Percentiles rank a stretch among this genome's conserved stretches.
Evolutionary conservation across 768 basidiomycete genomes (phyloP).

Genomic region (Sporobolomyces roseus): DNA sequence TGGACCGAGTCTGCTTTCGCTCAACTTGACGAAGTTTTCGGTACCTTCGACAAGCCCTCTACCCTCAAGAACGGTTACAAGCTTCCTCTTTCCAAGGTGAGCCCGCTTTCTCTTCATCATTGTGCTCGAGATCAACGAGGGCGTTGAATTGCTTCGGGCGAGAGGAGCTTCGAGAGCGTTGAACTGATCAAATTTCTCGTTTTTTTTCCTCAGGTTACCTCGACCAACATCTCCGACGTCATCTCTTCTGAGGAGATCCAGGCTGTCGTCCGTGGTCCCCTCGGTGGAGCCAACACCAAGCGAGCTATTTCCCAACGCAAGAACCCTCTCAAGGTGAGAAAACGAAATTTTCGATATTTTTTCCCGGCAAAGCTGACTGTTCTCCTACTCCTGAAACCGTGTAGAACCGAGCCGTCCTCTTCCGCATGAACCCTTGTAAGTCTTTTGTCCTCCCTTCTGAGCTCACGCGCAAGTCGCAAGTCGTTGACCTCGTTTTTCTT

Average conservation of each 20-base stretch:
- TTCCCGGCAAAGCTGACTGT: constrained; percentile 45
- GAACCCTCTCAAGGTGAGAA: constrained; percentile 55
- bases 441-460: too few species aligned
- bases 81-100: constrained; percentile 89
- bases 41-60: constrained; percentile 85
- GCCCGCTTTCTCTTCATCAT: not conserved
- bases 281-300: constrained; percentile 72
- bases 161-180: too few species aligned
- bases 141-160: too few species aligned
- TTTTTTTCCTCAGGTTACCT: not conserved
- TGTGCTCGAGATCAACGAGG: not conserved
- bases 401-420: constrained; percentile 51
- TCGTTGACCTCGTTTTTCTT: too few species aligned
- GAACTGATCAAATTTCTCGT: not conserved
- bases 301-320: constrained; percentile 99
- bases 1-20: constrained; percentile 95
- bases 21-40: constrained; percentile 90
- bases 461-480: too few species aligned
- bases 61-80: constrained; percentile 82
- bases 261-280: constrained; percentile 83
- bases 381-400: too few species aligned
- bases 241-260: constrained; percentile 99
- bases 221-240: constrained; percentile 77
- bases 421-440: constrained; percentile 51
- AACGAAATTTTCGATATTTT: not conserved